phyloP scores from a whole-genome alignment of 164 flowering plant genomes.

The grape (Vitis vinifera) region ASM3070453v1 NC_081808.1:2002501-2003000 shows the following conservation, averaged over 20 bases:
- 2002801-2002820: too few species aligned
- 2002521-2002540: too few species aligned
- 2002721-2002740: neutral
- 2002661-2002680: slow-evolving; percentile 49
- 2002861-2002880: neutral
- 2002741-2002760: too few species aligned
- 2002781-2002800: too few species aligned
- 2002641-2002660: slow-evolving; percentile 89
- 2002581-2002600: slow-evolving; percentile 19
- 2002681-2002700: slow-evolving; percentile 8
- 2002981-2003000: slow-evolving; percentile 32
- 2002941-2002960: slow-evolving; percentile 96
- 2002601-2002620: slow-evolving; percentile 84
- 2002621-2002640: slow-evolving; percentile 98
- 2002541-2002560: too few species aligned
- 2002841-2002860: too few species aligned
- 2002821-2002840: too few species aligned
- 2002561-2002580: neutral
- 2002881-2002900: neutral
- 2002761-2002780: too few species aligned
- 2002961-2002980: slow-evolving; percentile 65
- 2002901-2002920: neutral
- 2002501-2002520: too few species aligned
- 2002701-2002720: neutral
- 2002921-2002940: slow-evolving; percentile 29